These are phyloP conservation scores for Candida glucosophila DNA, from an alignment of 1,139 yeast genomes.

Conservation along the genomic window DNA sequence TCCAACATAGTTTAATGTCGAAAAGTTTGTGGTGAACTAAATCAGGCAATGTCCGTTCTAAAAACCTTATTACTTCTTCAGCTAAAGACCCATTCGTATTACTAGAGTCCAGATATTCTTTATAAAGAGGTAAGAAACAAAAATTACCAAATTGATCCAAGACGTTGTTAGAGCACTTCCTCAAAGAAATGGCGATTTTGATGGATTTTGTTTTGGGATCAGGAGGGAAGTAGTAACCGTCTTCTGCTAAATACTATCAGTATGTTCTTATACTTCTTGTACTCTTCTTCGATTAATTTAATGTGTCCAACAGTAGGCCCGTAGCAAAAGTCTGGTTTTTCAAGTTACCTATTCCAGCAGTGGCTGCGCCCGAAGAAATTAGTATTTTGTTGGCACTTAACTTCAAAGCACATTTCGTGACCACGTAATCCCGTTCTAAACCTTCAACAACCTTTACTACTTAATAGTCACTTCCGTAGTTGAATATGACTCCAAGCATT, in stretches of 20 bases:
- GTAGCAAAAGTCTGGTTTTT: conserved; percentile 22
- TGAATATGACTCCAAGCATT: conserved; percentile 16
- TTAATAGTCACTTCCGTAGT: conserved; percentile 14
- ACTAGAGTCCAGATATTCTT: conserved; percentile 2
- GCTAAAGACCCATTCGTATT: conserved; percentile 14
- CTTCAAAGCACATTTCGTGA: conserved; percentile 7
- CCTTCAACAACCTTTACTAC: no score
- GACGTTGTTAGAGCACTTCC: conserved; percentile 6
- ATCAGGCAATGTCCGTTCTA: conserved; percentile 11
- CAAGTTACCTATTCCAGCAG: conserved; percentile 23
- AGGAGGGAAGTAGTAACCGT: conserved; percentile 24
- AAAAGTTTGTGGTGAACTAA: conserved; percentile 11
- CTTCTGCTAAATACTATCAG: conserved; percentile 32
- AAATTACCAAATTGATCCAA: conserved; percentile 1
- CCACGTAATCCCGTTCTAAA: conserved; percentile 11
- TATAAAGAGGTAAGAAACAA: not conserved
- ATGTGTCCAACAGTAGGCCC: conserved; percentile 36
- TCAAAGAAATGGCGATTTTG: not conserved
- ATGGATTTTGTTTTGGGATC: conserved; percentile 6
- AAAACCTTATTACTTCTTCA: conserved; percentile 11
- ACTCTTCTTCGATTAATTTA: conserved; percentile 23
- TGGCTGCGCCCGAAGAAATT: conserved; percentile 28
- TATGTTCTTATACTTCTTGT: conserved; percentile 15
- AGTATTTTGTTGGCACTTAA: conserved; percentile 18
- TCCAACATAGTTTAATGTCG: conserved; percentile 16